Evolutionary conservation across 345 rosid species (phyloP), one percentile per base, ranked within the genome.

Genomic region (Mercurialis annua): DNA sequence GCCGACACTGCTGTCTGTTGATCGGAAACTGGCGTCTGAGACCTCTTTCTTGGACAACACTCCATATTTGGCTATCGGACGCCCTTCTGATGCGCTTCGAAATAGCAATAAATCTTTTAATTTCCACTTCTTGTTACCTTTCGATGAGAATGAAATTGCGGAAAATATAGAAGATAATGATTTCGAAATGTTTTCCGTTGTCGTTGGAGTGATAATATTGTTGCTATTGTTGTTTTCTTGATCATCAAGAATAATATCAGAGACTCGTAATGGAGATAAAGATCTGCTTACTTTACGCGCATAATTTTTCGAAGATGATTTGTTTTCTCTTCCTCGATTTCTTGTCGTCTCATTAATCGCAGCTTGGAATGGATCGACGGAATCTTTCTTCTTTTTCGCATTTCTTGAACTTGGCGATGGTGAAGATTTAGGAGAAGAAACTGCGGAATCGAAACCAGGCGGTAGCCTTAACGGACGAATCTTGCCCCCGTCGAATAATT

Each of bases 11-110:
- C 91, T 80, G 12, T 89, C 98, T 1, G 81, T 77, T 0, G 99
- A 94, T 46, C 90, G 80, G 81, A 91, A 84, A 68, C 90, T 89
- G 0, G 83, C 56, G 36, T 64, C 72, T 9, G 31, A 54, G 42
- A 79, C 78, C 38, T 81, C 78, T 72, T 72, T 83, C 82, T 76
- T 85, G 7, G 92, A 81, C 70, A 89, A 49, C 1, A 73, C 67
- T 3, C 74, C 68, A 65, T 80, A 89, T 49, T 83, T 86, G n/a
- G 74, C 76, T 36, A 86, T 64, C 1, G 83, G 75, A 30, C 97
- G 77, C 5, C 99, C 98, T 69, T 94, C 98, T 0, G 98, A 94
- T 0, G 98, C 97, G 21, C 98, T 94, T 51, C 99, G 80, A 73
- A 91, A 94, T 18, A 93, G 66, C 52, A 91, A 62, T 0, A 94